These are phyloP conservation scores for Omphalea diandra DNA, from an alignment of 441 rosid species.

Conservation along the genomic window DNA sequence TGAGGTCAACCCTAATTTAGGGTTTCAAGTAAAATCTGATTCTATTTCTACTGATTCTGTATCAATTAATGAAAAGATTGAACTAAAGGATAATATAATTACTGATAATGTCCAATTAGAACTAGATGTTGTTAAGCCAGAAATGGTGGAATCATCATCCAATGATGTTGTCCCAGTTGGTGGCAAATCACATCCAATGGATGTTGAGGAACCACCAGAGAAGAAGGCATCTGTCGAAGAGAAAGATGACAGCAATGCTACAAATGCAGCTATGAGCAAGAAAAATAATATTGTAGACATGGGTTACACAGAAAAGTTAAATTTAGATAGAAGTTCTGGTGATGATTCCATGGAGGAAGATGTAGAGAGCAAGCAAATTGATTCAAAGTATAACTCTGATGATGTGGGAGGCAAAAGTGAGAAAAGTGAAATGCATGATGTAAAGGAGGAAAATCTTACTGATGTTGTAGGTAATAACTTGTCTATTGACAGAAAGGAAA, in stretches of 20 bases:
- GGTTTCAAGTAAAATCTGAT: conserved; percentile 98
- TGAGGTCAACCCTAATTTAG: conserved; percentile 94
- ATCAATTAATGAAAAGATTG: conserved; percentile 93
- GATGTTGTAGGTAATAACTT: conserved; percentile 48
- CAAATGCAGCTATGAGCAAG: conserved; percentile 65
- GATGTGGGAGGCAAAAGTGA: conserved; percentile 52
- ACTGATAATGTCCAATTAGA: conserved; percentile 98
- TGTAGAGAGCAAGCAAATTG: conserved; percentile 72
- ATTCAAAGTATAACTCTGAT: conserved; percentile 57
- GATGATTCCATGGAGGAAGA: conserved; percentile 98
- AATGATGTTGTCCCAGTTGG: conserved; percentile 48
- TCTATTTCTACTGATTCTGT: conserved; percentile 98
- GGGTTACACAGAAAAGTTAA: conserved; percentile 85
- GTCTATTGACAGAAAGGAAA: conserved; percentile 40
- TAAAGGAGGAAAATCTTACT: conserved; percentile 44
- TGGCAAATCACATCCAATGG: conserved; percentile 89
- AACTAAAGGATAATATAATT: conserved; percentile 92
- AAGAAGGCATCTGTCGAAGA: conserved; percentile 70
- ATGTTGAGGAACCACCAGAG: conserved; percentile 80
- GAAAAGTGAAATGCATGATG: conserved; percentile 39
- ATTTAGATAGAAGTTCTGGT: conserved; percentile 95
- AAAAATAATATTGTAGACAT: conserved; percentile 63
- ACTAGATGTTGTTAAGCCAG: conserved; percentile 83
- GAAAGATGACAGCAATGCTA: conserved; percentile 59
- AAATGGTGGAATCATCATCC: conserved; percentile 80